Conservation (phyloP, 2,329 filamentous ascomycete genomes). For the Cordyceps tenuipes region DNA sequence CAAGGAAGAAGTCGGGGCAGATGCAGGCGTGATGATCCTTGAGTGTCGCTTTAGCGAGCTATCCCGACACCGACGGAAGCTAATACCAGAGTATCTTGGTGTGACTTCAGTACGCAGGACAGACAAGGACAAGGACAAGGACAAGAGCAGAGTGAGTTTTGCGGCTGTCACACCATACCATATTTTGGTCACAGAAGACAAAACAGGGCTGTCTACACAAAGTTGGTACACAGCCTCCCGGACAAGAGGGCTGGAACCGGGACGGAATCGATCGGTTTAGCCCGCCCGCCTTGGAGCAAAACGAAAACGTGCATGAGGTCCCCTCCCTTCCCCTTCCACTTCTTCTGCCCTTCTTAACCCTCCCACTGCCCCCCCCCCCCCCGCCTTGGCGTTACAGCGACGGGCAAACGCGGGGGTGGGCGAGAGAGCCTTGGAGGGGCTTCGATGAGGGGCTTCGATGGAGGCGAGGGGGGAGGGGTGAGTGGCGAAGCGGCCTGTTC, state of each 20-base stretch:
- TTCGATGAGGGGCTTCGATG: no score
- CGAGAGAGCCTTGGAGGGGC: neutral
- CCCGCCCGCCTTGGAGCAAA: neutral
- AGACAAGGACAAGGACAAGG: no score
- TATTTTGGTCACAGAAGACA: neutral
- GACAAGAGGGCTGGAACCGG: neutral
- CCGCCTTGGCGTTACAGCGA: neutral
- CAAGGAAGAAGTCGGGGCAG: slow-evolving; percentile 7
- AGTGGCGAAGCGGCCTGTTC: neutral
- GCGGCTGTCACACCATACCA: no score
- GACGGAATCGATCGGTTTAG: neutral
- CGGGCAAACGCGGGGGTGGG: neutral
- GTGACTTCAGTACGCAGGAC: no score
- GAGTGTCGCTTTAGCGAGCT: neutral
- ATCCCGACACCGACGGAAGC: no score
- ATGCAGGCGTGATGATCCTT: neutral
- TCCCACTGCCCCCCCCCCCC: no score
- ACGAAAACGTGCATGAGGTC: neutral
- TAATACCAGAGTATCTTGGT: no score
- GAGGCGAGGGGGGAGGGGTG: no score
- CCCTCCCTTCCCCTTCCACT: no score
- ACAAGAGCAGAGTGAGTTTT: no score
- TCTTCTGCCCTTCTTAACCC: no score
- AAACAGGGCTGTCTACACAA: neutral
- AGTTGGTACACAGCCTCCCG: neutral